These are phyloP conservation scores for Eudorina sp. DNA, from an alignment of 139 green algal species.

Conservation along the genomic window DNA sequence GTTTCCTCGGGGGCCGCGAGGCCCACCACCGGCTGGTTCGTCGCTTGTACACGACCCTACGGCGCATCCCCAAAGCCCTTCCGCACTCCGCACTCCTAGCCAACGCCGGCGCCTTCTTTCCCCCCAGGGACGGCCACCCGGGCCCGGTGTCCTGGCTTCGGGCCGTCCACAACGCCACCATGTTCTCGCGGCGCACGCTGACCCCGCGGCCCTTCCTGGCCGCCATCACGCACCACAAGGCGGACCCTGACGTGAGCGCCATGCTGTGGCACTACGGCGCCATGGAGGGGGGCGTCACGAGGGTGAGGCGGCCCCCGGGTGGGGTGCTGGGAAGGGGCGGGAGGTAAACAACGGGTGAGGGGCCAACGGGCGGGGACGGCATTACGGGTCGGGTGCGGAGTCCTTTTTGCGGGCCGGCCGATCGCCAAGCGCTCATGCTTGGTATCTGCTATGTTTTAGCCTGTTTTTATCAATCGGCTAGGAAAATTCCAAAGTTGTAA, in stretches of 20 bases:
- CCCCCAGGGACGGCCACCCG: not conserved
- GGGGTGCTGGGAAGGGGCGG: not conserved
- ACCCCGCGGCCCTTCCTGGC: constrained; percentile 48
- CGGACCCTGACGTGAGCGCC: constrained; percentile 53
- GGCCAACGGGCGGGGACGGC: too few relatives aligned
- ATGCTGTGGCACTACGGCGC: constrained; percentile 60
- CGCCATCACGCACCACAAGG: constrained; percentile 48
- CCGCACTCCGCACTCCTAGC: not conserved
- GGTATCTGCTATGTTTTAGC: too few relatives aligned
- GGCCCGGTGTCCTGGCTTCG: constrained; percentile 36
- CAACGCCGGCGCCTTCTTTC: too few relatives aligned
- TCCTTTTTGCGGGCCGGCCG: not conserved
- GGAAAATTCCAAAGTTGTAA: too few relatives aligned
- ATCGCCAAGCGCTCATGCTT: not conserved
- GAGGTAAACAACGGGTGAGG: too few relatives aligned
- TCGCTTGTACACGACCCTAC: too few relatives aligned
- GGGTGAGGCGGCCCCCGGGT: constrained; percentile 46
- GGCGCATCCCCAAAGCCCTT: too few relatives aligned
- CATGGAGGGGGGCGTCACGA: constrained; percentile 57
- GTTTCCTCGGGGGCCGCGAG: too few relatives aligned
- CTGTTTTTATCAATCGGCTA: too few relatives aligned
- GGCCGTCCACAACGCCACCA: not conserved
- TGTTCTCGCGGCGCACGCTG: constrained; percentile 33
- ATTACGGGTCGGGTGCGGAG: too few relatives aligned
- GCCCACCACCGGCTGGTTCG: too few relatives aligned